Base-by-base conservation (phyloP, 306 rosid genomes). In the Carpinus fangiana region DNA sequence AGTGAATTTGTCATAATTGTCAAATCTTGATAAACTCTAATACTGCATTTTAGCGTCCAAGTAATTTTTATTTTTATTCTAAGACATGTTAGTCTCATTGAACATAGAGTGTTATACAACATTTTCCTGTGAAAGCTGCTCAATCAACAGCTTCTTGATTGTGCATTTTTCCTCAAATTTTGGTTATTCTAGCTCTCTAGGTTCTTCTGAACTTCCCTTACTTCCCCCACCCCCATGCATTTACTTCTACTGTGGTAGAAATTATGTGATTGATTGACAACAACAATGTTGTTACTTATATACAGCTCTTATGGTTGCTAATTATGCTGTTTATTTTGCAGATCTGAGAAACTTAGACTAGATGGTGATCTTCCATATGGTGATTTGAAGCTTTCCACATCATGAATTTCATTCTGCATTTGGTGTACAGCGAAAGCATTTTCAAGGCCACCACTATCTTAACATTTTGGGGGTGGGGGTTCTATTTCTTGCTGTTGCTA, bases 351-450 rank as follows among this genome's bases (percentile, higher is more conserved):
- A 76, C 59, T 23, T 72, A 62, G 79, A 54, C 53, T 85, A 79
- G 86, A 48, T 71, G 82, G 81, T 21, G 75, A 77, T 69, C 77
- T 70, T 73, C 48, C 26, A 12, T 78, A 57, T 66, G 78, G 78
- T 56, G 79, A 65, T 72, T 13, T 23, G 65, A 82, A 79, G 76
- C 69, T 61, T 36, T 61, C 52, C 51, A 31, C 69, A 71, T 74
- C 31, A 48, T 54, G 72, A 81, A 48, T 76, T 85, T 75, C 84
- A 73, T 70, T 76, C 73, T 38, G 41, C 70, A 55, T 69, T 69
- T 71, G 82, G 57, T 77, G 88, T 79, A 80, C 79, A 83, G 85
- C 72, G 74, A 78, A 86, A 81, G 76, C 57, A 60, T 79, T 64
- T 55, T 80, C 56, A 54, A 43, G 74, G 85, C 83, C 66, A 45